Conservation (phyloP, 306 rosid genomes). For the Hylodesmum podocarpum region DNA sequence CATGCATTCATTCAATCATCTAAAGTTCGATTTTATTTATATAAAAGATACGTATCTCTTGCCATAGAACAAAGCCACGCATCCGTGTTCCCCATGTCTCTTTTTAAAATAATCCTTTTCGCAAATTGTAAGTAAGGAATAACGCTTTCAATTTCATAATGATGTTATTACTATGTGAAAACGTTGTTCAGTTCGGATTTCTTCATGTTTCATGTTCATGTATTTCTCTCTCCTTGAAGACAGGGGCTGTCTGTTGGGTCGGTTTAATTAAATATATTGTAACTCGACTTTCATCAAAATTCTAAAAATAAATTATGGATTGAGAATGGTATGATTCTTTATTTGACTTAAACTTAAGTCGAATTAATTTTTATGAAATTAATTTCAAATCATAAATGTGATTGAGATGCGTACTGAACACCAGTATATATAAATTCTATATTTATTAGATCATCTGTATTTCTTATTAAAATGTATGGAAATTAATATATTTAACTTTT, state of each 20-base stretch:
- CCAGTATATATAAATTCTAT: too few species aligned
- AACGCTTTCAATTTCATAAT: background rate
- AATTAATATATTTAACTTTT: too few species aligned
- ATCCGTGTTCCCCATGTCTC: constrained; percentile 18
- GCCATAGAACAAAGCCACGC: constrained; percentile 28
- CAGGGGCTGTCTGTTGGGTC: background rate
- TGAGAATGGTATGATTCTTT: too few species aligned
- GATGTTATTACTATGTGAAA: background rate
- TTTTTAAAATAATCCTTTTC: background rate
- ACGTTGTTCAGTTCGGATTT: background rate
- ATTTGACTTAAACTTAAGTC: too few species aligned
- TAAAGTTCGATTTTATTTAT: background rate
- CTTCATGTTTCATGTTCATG: constrained; percentile 11
- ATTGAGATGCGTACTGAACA: too few species aligned
- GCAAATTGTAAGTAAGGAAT: background rate
- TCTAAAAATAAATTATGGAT: too few species aligned
- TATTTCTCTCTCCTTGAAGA: background rate
- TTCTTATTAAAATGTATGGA: too few species aligned
- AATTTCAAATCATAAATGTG: too few species aligned
- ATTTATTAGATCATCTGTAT: too few species aligned
- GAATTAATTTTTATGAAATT: too few species aligned
- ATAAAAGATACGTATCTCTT: constrained; percentile 23
- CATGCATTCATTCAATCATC: background rate
- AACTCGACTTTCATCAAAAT: background rate
- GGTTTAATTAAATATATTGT: background rate